phyloP scores from a whole-genome alignment of 768 basidiomycete genomes.

The Leccinum truebloodii region DNA sequence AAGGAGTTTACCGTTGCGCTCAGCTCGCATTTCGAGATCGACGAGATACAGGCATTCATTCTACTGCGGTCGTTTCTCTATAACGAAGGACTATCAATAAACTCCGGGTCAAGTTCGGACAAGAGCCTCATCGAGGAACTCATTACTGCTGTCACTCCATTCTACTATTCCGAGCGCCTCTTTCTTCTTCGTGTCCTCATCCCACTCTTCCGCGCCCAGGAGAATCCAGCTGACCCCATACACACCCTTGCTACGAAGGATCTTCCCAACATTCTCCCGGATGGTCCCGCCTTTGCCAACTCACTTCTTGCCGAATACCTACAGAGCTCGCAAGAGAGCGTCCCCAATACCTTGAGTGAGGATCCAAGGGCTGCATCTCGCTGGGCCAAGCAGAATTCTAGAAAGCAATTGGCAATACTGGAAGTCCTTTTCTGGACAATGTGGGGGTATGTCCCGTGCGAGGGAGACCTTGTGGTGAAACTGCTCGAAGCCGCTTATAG shows the following conservation, averaged over 20 bases:
- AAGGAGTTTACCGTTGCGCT: slow-evolving; percentile 72
- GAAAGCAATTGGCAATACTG: slow-evolving; percentile 77
- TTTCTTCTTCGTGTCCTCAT: slow-evolving; percentile 67
- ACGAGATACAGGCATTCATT: slow-evolving; percentile 76
- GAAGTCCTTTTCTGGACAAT: slow-evolving; percentile 90
- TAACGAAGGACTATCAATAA: slow-evolving; percentile 68
- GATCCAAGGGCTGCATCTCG: slow-evolving; percentile 61
- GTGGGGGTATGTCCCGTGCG: slow-evolving; percentile 73
- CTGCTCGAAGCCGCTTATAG: slow-evolving; percentile 67
- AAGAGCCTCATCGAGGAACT: slow-evolving; percentile 36
- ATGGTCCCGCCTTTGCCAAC: slow-evolving; percentile 62
- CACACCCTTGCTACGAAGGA: slow-evolving; percentile 54
- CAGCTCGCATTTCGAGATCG: slow-evolving; percentile 71
- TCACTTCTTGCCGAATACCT: slow-evolving; percentile 61
- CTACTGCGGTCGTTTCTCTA: slow-evolving; percentile 77
- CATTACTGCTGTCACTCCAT: slow-evolving; percentile 71
- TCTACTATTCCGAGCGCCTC: slow-evolving; percentile 81
- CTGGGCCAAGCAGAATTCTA: slow-evolving; percentile 73
- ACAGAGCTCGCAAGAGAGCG: slow-evolving; percentile 46
- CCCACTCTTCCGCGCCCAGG: slow-evolving; percentile 72
- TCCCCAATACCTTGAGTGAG: slow-evolving; percentile 46
- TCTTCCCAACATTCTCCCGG: slow-evolving; percentile 61
- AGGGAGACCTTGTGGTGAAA: slow-evolving; percentile 58
- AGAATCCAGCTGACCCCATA: slow-evolving; percentile 54
- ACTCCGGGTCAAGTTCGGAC: slow-evolving; percentile 45